Conservation (phyloP, 108 stramenopile genomes). For the Phaeodactylum tricornutum region DNA sequence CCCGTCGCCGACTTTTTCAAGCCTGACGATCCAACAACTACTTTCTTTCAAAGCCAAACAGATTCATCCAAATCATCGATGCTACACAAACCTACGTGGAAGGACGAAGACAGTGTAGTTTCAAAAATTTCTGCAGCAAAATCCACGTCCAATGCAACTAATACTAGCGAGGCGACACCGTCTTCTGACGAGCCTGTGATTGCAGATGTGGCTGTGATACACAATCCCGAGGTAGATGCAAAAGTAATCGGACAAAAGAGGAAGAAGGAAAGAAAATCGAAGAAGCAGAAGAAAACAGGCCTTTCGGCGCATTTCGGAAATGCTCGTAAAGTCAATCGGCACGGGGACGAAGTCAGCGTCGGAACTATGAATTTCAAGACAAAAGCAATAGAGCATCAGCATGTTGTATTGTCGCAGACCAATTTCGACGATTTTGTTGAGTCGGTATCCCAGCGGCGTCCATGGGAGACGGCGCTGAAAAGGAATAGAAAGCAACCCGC, state of each 20-base stretch:
- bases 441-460: background rate
- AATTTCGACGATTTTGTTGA: background rate
- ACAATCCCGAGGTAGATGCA: background rate
- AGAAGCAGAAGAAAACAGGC: slow-evolving; percentile 2
- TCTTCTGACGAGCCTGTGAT: background rate
- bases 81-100: background rate
- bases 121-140: background rate
- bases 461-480: background rate
- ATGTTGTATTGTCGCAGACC: background rate
- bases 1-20: too few species aligned
- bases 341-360: slow-evolving; percentile 11
- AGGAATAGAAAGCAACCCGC: background rate
- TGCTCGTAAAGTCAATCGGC: slow-evolving; percentile 4
- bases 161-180: background rate
- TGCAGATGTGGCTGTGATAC: background rate
- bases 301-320: slow-evolving; percentile 4
- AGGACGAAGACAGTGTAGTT: background rate
- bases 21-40: too few species aligned
- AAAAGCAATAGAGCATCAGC: background rate
- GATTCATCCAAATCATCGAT: too few species aligned
- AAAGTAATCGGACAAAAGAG: slow-evolving; percentile 1
- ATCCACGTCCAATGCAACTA: background rate
- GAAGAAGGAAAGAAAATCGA: slow-evolving; percentile 7
- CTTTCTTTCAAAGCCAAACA: too few species aligned
- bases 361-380: slow-evolving; percentile 1